Evolutionary conservation across 768 basidiomycete species (phyloP), one percentile per base, ranked within the genome.

Genomic region (Mycena amicta): DNA sequence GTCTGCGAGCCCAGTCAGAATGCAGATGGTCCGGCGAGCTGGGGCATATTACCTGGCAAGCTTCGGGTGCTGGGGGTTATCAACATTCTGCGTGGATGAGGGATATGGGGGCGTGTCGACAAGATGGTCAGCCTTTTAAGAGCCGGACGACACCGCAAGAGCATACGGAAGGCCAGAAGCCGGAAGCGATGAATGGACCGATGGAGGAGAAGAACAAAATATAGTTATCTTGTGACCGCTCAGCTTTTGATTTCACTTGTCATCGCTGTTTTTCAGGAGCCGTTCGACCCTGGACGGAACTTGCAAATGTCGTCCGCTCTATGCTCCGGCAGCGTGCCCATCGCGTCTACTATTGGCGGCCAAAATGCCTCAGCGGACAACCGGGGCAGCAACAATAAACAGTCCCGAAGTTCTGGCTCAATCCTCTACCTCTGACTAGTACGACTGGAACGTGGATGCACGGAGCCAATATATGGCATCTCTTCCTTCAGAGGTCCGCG

Each of bases 1-100:
- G 67, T 94, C 92, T 82, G 40, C 18, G 51, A 52, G 50, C 22
- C 37, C 57, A 33, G 4, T 59, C 13, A 50, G 52, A 12, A 28
- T 27, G 20, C 23, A 31, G 31, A 28, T 62, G 18, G 30, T 52
- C 43, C 20, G 18, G 16, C 43, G 20, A 18, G 0, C n/a, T 30
- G 6, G 2, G n/a, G 22, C 52, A 23, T 4, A 5, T 18, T 54
- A 74, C 72, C 72, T 51, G 72, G 72, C 40, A 74, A 50, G 33
- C 41, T 57, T 64, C 56, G 62, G 41, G 62, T 53, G 40, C 37
- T 56, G 5, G 26, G 4, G 26, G 47, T 26, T 8, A 26, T 49
- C 47, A 49, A 12, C 25, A 22, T 49, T 6, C 47, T 8, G 25
- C 13, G 22, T 45, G 22, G 18, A 18, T 8, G 43, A 45, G 43